Evolutionary conservation across 108 stramenopile species (phyloP).

Genomic region (Fragilariopsis cylindrus): DNA sequence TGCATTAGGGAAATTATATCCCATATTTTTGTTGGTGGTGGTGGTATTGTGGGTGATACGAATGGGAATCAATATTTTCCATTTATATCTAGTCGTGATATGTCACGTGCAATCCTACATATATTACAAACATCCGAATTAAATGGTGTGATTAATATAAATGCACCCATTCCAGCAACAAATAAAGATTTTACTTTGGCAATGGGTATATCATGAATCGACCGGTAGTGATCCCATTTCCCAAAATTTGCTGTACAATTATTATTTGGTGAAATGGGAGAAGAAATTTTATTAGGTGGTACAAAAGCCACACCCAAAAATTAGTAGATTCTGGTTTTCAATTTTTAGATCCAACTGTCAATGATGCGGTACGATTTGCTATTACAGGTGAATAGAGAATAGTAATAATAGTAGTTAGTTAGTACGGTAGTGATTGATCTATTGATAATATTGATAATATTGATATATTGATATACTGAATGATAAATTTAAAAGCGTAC

Average conservation of each 20-base stretch:
- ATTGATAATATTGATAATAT: too few species aligned
- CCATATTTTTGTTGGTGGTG: slow-evolving; percentile 64
- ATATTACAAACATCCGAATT: slow-evolving; percentile 32
- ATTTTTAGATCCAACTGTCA: slow-evolving; percentile 48
- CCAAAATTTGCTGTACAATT: slow-evolving; percentile 56
- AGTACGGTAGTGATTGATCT: too few species aligned
- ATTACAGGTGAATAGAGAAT: slow-evolving; percentile 30
- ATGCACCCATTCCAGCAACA: slow-evolving; percentile 56
- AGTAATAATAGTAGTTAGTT: too few species aligned
- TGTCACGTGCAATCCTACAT: slow-evolving; percentile 54
- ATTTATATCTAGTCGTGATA: slow-evolving; percentile 52
- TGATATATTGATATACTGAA: too few species aligned
- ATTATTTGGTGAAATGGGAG: slow-evolving; percentile 84
- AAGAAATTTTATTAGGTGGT: slow-evolving; percentile 70
- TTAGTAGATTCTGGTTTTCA: slow-evolving; percentile 47
- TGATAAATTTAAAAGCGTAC: too few species aligned
- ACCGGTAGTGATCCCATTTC: slow-evolving; percentile 69
- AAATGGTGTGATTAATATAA: slow-evolving; percentile 63
- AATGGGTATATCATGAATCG: slow-evolving; percentile 57
- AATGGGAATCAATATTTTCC: slow-evolving; percentile 63
- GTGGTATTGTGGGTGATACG: slow-evolving; percentile 54
- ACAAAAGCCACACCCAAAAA: slow-evolving; percentile 42
- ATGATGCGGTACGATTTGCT: slow-evolving; percentile 48
- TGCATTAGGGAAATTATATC: slow-evolving; percentile 56
- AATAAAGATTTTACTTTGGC: slow-evolving; percentile 70